These are phyloP conservation scores for Arthrobotrys entomopaga DNA, from an alignment of 2,329 filamentous ascomycete genomes.

Conservation along the genomic window DNA sequence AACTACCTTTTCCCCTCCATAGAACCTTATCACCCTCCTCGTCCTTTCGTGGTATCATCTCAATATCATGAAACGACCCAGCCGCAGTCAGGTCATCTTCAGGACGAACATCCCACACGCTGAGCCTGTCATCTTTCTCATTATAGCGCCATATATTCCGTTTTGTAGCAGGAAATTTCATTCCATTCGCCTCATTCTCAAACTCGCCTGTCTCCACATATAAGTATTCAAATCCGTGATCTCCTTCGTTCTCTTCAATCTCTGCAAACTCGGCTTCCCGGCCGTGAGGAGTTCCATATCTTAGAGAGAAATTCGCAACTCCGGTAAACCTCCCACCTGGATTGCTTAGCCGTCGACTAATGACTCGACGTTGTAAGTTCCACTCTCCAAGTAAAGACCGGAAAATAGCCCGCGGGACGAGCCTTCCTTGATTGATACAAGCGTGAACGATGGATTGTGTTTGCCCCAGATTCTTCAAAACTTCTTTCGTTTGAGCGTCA, in stretches of 20 bases:
- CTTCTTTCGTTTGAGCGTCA: constrained; percentile 63
- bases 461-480: constrained; percentile 64
- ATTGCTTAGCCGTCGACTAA: constrained; percentile 68
- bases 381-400: constrained; percentile 76
- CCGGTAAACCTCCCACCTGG: constrained; percentile 74
- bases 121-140: constrained; percentile 70
- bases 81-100: constrained; percentile 73
- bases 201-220: constrained; percentile 76
- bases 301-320: constrained; percentile 72
- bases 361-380: constrained; percentile 70
- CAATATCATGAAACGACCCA: constrained; percentile 79
- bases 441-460: constrained; percentile 64
- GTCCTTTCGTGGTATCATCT: constrained; percentile 66
- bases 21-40: constrained; percentile 62
- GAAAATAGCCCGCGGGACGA: constrained; percentile 75
- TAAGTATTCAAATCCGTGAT: constrained; percentile 70
- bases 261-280: constrained; percentile 58
- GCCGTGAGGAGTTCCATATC: constrained; percentile 69
- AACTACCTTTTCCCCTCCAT: constrained; percentile 74
- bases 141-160: constrained; percentile 79
- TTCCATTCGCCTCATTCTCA: constrained; percentile 65
- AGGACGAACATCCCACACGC: constrained; percentile 77
- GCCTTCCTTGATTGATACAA: constrained; percentile 65
- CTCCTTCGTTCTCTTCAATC: constrained; percentile 57
- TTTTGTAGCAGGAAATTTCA: constrained; percentile 63